Conservation (phyloP, 306 rosid species). For the Hippophae gyantsensis region DNA sequence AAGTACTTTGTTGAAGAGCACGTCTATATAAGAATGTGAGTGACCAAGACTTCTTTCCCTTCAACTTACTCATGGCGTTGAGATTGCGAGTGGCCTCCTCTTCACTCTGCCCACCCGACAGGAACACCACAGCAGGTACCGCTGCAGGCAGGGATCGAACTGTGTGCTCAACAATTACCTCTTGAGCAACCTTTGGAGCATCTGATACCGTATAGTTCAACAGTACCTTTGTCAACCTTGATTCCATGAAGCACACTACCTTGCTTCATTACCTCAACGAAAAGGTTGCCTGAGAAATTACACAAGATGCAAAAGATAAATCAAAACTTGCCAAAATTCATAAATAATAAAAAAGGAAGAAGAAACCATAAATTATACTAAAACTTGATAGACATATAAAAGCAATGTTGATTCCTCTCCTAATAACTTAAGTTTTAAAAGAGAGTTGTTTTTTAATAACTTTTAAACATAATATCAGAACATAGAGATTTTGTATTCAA, state of each 20-base stretch:
- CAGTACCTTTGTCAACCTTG: slow-evolving; percentile 81
- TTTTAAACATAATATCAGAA: too few relatives aligned
- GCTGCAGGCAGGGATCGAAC: slow-evolving; percentile 62
- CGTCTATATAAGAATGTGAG: slow-evolving; percentile 76
- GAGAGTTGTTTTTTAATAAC: too few relatives aligned
- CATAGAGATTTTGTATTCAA: too few relatives aligned
- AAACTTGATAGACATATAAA: too few relatives aligned
- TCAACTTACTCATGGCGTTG: slow-evolving; percentile 60
- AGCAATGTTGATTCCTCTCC: too few relatives aligned
- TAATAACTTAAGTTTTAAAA: too few relatives aligned
- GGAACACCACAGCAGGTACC: slow-evolving; percentile 65
- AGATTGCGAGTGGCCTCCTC: slow-evolving; percentile 74
- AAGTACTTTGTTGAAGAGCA: slow-evolving; percentile 79
- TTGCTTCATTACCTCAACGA: slow-evolving; percentile 57
- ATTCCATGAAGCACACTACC: slow-evolving; percentile 68
- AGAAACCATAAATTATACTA: too few relatives aligned
- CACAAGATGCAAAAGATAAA: too few relatives aligned
- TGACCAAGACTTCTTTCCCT: slow-evolving; percentile 82
- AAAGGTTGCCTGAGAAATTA: slow-evolving; percentile 39
- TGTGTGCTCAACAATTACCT: slow-evolving; percentile 64
- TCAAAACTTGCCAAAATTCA: too few relatives aligned
- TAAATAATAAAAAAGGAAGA: too few relatives aligned
- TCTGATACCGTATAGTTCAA: slow-evolving; percentile 64
- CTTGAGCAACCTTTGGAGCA: slow-evolving; percentile 38
- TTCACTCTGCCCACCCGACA: slow-evolving; percentile 92